Evolutionary conservation across 1,284 basidiomycete genomes (phyloP).

Genomic region (Cutaneotrichosporon sp.): DNA sequence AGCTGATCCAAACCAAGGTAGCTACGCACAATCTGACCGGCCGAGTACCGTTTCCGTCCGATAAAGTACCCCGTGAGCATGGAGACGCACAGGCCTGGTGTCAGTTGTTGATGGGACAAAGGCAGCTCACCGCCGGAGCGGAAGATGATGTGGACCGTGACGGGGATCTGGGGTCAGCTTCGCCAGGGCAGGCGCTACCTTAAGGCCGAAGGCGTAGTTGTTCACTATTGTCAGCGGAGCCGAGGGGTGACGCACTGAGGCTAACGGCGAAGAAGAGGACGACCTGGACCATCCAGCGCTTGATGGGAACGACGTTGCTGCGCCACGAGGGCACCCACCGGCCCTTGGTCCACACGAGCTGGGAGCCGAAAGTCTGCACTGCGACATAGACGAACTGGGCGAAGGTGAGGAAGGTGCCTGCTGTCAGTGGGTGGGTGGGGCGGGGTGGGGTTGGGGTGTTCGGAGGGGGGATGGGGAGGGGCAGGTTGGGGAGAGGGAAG

Average conservation of each 20-base stretch:
- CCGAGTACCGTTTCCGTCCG: constrained; percentile 64
- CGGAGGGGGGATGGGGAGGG: background rate
- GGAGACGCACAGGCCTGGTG: constrained; percentile 52
- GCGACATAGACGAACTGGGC: constrained; percentile 78
- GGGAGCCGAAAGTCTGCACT: constrained; percentile 53
- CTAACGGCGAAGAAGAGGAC: constrained; percentile 77
- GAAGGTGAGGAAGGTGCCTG: constrained; percentile 80
- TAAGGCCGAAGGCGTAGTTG: constrained; percentile 81
- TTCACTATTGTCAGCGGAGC: constrained; percentile 61
- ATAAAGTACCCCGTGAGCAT: constrained; percentile 52
- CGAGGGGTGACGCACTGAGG: constrained; percentile 36
- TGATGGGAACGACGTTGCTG: constrained; percentile 69
- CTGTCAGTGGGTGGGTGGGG: constrained; percentile 30
- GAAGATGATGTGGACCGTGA: constrained; percentile 93
- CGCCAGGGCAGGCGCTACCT: constrained; percentile 29
- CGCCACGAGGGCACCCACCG: constrained; percentile 26
- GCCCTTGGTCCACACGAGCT: constrained; percentile 33
- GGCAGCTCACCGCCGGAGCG: constrained; percentile 81
- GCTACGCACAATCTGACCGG: constrained; percentile 60
- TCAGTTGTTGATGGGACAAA: background rate
- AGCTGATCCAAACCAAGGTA: background rate
- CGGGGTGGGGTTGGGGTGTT: background rate
- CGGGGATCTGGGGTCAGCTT: constrained; percentile 65
- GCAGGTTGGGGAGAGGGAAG: no score
- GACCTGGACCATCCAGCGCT: constrained; percentile 78